Base-by-base conservation (phyloP, 2,329 filamentous ascomycete species). In the Colletotrichum shisoi region DNA sequence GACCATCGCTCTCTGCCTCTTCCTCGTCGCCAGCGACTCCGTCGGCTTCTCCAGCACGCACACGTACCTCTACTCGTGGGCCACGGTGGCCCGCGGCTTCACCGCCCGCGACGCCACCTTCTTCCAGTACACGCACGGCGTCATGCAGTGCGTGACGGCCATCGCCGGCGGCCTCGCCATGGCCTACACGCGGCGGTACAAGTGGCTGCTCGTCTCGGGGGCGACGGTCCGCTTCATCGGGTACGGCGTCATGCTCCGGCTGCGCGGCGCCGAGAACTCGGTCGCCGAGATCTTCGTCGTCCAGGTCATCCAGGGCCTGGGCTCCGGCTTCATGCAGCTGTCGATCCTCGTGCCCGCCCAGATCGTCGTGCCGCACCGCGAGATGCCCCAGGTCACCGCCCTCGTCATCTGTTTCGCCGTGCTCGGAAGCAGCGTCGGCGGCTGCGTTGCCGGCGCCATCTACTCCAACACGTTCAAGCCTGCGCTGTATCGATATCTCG, bases 51-150 rank as follows among this genome's bases (percentile, higher is more conserved):
- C 73, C 42, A 70, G 70, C 71, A 75, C 76, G 72, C 76, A 77
- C 69, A 77, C 75, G 21, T 82, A 80, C 67, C 79, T 81, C n/a
- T 76, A 77, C 39, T 82, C 80, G 0, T 80, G 78, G 17, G 69
- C 82, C 0, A 73, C 80, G 19, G 73, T 81, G 1, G 73, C 82
- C 12, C 67, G 75, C 13, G 73, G 70, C 44, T 70, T 75, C n/a
- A 66, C 57, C 27, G 69, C 75, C 8, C 58, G 71, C 0, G 56
- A 76, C 8, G 73, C 75, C 3, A 72, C 71, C 37, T 77, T 77
- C 49, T 73, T 79, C 21, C 67, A 65, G 17, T 75, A 76, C 59
- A 76, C 74, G n/a, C 77, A 76, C 70, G 74, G 71, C 11, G 71
- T 81, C 3, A 80, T 81, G 9, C 78, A 73, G 11, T 62, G 74